These are phyloP conservation scores for Carpinus fangiana DNA, from an alignment of 306 rosid species.

Conservation along the genomic window DNA sequence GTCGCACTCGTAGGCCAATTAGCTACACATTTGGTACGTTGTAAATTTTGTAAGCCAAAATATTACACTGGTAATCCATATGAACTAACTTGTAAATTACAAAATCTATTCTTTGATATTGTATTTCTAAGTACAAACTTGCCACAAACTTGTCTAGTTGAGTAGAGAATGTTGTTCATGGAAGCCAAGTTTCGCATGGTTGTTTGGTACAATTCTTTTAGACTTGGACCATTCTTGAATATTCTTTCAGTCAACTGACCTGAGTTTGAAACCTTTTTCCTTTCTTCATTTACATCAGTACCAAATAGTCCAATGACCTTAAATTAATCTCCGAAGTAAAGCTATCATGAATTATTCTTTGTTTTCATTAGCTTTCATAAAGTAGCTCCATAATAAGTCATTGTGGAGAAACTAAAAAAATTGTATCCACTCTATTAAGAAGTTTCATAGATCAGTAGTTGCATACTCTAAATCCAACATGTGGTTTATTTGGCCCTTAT, in stretches of 20 bases:
- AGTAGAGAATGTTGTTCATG: no score
- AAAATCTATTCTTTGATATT: no score
- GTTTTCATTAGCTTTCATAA: neutral
- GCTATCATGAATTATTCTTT: neutral
- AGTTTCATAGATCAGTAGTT: no score
- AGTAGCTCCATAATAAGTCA: neutral
- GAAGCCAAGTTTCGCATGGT: neutral
- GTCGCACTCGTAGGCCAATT: constrained; percentile 59
- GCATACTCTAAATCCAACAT: no score
- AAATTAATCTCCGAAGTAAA: neutral
- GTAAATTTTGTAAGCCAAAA: no score
- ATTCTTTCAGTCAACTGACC: neutral
- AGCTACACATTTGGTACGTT: constrained; percentile 69
- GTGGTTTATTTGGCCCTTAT: no score
- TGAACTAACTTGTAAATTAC: no score
- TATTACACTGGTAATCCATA: no score
- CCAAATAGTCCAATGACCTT: neutral
- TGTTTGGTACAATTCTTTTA: neutral
- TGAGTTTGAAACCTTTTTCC: neutral
- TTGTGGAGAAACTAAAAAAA: neutral
- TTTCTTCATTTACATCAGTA: neutral
- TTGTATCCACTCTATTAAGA: neutral
- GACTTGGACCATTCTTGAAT: neutral
- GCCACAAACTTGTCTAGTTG: no score
- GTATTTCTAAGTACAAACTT: no score